phyloP scores from a whole-genome alignment of 305 asterid species.

The Solanum chacoense region DNA sequence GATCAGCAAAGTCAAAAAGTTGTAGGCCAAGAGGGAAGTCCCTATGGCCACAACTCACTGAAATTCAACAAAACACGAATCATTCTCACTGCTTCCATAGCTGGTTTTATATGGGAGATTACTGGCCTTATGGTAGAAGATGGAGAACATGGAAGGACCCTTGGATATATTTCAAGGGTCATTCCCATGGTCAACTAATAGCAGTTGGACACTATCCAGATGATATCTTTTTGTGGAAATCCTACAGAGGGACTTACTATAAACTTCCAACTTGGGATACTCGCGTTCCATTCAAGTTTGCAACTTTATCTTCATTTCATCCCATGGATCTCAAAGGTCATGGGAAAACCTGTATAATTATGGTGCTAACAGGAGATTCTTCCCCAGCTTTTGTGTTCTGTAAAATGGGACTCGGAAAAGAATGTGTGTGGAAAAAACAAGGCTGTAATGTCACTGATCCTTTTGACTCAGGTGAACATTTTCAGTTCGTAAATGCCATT shows the following conservation, averaged over 20 bases:
- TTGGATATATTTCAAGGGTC: constrained; percentile 10
- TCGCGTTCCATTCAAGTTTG: constrained; percentile 14
- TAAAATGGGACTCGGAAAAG: background rate
- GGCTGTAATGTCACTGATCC: constrained; percentile 11
- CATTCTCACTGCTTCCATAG: constrained; percentile 3
- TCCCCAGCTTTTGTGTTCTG: constrained; percentile 1
- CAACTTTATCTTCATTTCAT: background rate
- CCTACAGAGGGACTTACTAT: background rate
- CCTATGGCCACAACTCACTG: constrained; percentile 8
- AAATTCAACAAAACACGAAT: background rate
- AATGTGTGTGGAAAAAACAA: background rate
- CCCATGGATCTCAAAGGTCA: background rate
- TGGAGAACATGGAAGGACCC: background rate
- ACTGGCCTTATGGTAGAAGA: background rate
- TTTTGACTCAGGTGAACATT: constrained; percentile 1
- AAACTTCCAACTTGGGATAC: background rate
- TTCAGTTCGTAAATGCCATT: background rate
- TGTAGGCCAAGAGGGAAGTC: constrained; percentile 5
- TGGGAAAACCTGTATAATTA: background rate
- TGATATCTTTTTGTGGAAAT: background rate
- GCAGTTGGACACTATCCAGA: background rate
- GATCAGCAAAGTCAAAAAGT: constrained; percentile 4
- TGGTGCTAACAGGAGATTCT: constrained; percentile 6
- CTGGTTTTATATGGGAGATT: constrained; percentile 1
- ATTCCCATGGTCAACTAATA: constrained; percentile 10